Conservation (phyloP, 2,329 filamentous ascomycete species). For the Cercospora brassicicola region DNA sequence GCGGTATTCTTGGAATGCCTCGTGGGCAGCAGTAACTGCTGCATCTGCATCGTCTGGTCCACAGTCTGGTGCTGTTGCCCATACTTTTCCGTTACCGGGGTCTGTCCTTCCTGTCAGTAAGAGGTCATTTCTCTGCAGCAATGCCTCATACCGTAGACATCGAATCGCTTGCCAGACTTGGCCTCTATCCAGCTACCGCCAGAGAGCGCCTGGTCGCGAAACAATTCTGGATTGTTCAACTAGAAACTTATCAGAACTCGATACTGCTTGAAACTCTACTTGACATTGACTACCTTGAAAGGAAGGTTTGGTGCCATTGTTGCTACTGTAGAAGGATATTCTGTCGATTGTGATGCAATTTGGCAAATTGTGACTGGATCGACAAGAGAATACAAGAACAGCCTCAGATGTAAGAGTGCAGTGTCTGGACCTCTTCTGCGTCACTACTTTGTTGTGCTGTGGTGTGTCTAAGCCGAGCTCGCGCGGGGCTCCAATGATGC, state of each 20-base stretch:
- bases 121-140: neutral
- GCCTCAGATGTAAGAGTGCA: neutral
- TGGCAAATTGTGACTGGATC: neutral
- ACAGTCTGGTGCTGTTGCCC: conserved; percentile 51
- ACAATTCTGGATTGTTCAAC: conserved; percentile 57
- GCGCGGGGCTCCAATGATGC: conserved; percentile 16
- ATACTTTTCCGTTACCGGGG: conserved; percentile 52
- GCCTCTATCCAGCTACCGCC: conserved; percentile 58
- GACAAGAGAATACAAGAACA: neutral
- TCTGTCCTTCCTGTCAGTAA: conserved; percentile 41
- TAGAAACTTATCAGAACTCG: conserved; percentile 29
- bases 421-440: conserved; percentile 12
- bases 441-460: conserved; percentile 12
- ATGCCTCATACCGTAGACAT: conserved; percentile 51
- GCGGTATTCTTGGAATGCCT: conserved; percentile 61
- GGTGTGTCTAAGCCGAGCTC: conserved; percentile 17
- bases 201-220: conserved; percentile 56
- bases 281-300: conserved; percentile 44
- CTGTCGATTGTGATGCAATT: conserved; percentile 13
- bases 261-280: neutral
- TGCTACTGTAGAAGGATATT: neutral
- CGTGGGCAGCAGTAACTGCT: conserved; percentile 60
- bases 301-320: conserved; percentile 42
- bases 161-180: conserved; percentile 59
- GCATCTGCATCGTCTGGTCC: conserved; percentile 60